These are phyloP conservation scores for Salix udensis DNA, from an alignment of 345 rosid genomes.

Conservation along the genomic window DNA sequence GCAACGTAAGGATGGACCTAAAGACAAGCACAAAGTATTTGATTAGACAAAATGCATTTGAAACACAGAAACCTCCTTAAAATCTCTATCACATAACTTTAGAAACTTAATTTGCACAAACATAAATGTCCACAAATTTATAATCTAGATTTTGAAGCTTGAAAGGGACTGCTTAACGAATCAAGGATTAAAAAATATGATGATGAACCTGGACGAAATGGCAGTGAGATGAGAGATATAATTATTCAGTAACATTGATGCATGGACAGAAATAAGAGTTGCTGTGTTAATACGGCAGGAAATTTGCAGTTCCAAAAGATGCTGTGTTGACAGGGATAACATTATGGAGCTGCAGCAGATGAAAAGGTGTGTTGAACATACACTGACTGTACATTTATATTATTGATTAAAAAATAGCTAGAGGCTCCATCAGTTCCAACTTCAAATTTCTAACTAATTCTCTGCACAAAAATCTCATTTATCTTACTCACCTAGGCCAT, in stretches of 20 bases:
- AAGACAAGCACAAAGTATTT: slow-evolving; percentile 3
- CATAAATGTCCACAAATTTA: not conserved
- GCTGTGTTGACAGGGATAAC: not conserved
- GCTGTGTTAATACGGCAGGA: not conserved
- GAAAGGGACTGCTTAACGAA: not conserved
- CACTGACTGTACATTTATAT: not conserved
- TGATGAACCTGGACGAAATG: not conserved
- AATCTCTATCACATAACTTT: too few relatives aligned
- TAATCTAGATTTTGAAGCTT: not conserved
- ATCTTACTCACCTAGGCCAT: not conserved
- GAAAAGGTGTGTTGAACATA: not conserved
- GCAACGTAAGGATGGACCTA: slow-evolving; percentile 99
- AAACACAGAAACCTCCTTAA: not conserved
- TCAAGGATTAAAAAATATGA: not conserved
- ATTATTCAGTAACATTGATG: not conserved
- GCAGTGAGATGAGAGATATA: not conserved
- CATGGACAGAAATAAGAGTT: not conserved
- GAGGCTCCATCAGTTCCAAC: not conserved
- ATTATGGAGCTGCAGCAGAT: not conserved
- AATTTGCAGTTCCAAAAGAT: not conserved
- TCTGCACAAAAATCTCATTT: not conserved
- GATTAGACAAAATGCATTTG: not conserved
- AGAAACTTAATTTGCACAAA: not conserved
- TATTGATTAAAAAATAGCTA: not conserved
- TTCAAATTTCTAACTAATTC: not conserved